Percentiles rank a stretch among this genome's conserved stretches.
Evolutionary conservation across 371 early-diverging fungal genomes (phyloP).

Genomic region (Mucor sp.): DNA sequence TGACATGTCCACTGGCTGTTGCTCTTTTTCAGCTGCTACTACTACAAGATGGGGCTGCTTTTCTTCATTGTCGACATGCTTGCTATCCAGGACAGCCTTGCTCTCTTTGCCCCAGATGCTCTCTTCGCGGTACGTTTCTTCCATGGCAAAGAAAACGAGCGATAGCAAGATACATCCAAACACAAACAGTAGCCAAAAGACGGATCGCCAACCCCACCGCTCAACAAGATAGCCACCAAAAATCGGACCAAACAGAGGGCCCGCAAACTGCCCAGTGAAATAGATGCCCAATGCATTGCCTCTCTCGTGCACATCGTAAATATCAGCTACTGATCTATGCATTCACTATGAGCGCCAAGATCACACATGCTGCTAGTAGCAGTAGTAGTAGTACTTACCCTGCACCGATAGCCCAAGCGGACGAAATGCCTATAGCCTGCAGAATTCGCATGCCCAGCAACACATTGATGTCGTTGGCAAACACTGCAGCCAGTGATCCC

Average conservation of each 20-base stretch:
- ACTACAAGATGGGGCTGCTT: not conserved
- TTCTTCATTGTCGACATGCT: not conserved
- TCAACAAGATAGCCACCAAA: slow-evolving; percentile 48
- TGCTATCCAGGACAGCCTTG: not conserved
- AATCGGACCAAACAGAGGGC: slow-evolving; percentile 43
- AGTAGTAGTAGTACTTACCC: slow-evolving; percentile 34
- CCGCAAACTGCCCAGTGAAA: slow-evolving; percentile 55
- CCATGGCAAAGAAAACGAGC: slow-evolving; percentile 53
- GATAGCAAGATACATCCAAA: slow-evolving; percentile 32
- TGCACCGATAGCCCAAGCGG: slow-evolving; percentile 76
- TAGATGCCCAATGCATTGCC: slow-evolving; percentile 54
- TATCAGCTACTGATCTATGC: slow-evolving; percentile 59
- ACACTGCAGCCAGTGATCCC: slow-evolving; percentile 71
- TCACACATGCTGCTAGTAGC: not conserved
- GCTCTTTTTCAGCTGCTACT: not conserved
- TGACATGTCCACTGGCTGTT: not conserved
- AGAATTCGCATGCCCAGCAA: slow-evolving; percentile 70
- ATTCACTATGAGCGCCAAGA: not conserved
- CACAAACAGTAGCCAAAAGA: slow-evolving; percentile 40
- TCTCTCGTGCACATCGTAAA: slow-evolving; percentile 48
- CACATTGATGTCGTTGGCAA: slow-evolving; percentile 57
- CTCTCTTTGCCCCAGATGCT: slow-evolving; percentile 35
- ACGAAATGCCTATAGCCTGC: slow-evolving; percentile 79
- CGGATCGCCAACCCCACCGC: slow-evolving; percentile 49
- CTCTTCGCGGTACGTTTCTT: slow-evolving; percentile 71